phyloP scores from a whole-genome alignment of 768 basidiomycete species.

The Serendipita sp. region DNA sequence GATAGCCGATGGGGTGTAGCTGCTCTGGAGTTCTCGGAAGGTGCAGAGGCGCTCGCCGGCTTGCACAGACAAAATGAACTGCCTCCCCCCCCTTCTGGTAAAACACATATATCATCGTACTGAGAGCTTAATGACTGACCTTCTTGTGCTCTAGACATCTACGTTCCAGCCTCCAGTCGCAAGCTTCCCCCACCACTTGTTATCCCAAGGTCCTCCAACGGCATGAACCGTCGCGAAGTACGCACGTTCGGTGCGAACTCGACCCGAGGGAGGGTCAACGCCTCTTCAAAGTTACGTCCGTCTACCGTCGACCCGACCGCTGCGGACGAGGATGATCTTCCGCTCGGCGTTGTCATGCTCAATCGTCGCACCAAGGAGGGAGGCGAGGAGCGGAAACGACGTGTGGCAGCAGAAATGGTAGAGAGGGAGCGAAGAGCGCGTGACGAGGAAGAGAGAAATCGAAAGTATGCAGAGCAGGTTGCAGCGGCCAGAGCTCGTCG shows the following conservation, averaged over 20 bases:
- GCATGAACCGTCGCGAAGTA: neutral
- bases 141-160: neutral
- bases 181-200: neutral
- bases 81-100: conserved; percentile 3
- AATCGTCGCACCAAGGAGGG: neutral
- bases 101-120: neutral
- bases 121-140: neutral
- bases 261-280: neutral
- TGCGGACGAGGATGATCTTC: conserved; percentile 1
- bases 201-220: neutral
- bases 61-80: conserved; percentile 2
- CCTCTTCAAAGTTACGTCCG: neutral
- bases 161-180: conserved; percentile 1
- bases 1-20: conserved; percentile 39
- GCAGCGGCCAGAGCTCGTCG: neutral
- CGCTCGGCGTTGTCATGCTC: neutral
- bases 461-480: neutral
- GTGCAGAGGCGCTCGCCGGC: conserved; percentile 43
- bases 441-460: neutral
- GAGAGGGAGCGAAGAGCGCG: neutral
- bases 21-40: conserved; percentile 52
- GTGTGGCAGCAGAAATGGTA: neutral
- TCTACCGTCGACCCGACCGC: neutral
- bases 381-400: neutral
- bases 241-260: neutral